A percentile compares a stretch with the other conserved stretches of the same genome.
phyloP scores from a whole-genome alignment of 1,284 basidiomycete genomes.

The Mycena sp. region DNA sequence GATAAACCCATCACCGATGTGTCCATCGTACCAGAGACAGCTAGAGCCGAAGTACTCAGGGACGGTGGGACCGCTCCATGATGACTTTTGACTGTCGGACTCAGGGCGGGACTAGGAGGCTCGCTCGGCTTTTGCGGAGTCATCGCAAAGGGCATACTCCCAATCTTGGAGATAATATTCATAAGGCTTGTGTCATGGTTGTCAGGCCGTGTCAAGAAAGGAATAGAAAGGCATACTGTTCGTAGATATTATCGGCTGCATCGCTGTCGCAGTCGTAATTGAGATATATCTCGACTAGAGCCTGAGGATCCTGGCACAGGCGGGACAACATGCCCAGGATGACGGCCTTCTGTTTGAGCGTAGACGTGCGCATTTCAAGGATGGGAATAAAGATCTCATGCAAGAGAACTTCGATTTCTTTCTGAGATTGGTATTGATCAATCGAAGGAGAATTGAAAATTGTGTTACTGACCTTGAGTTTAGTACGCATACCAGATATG shows the following conservation, averaged over 20 bases:
- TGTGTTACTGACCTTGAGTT: slow-evolving; percentile 78
- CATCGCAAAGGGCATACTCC: slow-evolving; percentile 72
- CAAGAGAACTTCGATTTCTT: slow-evolving; percentile 98
- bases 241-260: slow-evolving; percentile 95
- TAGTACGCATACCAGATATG: slow-evolving; percentile 91
- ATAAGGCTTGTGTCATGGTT: slow-evolving; percentile 70
- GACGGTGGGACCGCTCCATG: slow-evolving; percentile 60
- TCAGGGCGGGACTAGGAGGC: slow-evolving; percentile 65
- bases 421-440: slow-evolving; percentile 58
- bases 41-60: slow-evolving; percentile 73
- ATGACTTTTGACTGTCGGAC: slow-evolving; percentile 63
- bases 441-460: background rate
- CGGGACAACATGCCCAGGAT: slow-evolving; percentile 88
- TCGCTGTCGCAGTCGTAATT: slow-evolving; percentile 98
- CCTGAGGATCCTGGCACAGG: slow-evolving; percentile 94
- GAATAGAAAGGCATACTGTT: slow-evolving; percentile 68
- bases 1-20: slow-evolving; percentile 74
- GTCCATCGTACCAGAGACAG: slow-evolving; percentile 74
- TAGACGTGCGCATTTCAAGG: slow-evolving; percentile 97
- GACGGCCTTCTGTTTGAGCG: slow-evolving; percentile 92
- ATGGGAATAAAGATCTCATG: slow-evolving; percentile 99
- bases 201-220: slow-evolving; percentile 7
- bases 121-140: slow-evolving; percentile 62
- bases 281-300: slow-evolving; percentile 95
- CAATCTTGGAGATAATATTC: slow-evolving; percentile 94